Conservation (phyloP, 2,329 filamentous ascomycete species). For the Alternaria gaisen region DNA sequence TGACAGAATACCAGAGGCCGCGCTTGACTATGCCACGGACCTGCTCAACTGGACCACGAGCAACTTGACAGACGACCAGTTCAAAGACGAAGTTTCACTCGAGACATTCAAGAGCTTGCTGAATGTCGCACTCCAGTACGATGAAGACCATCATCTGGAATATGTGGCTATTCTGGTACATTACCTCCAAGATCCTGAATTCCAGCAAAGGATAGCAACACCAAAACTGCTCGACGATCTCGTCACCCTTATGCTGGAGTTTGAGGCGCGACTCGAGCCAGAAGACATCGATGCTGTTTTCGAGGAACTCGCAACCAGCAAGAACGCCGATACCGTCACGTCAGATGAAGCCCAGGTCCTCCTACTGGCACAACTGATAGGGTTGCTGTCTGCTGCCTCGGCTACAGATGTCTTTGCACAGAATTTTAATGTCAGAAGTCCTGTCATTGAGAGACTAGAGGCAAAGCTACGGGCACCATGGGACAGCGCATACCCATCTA, state of each 20-base stretch:
- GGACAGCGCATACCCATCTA: slow-evolving; percentile 33
- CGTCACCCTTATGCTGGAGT: slow-evolving; percentile 42
- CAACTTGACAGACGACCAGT: slow-evolving; percentile 45
- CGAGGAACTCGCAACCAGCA: slow-evolving; percentile 38
- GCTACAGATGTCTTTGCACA: slow-evolving; percentile 46
- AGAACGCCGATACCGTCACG: slow-evolving; percentile 29
- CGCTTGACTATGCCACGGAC: slow-evolving; percentile 46
- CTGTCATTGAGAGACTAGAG: slow-evolving; percentile 39
- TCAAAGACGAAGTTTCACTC: slow-evolving; percentile 43
- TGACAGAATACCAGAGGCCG: slow-evolving; percentile 42
- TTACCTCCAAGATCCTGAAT: slow-evolving; percentile 47
- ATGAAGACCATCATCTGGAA: slow-evolving; percentile 48
- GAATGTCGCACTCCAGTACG: slow-evolving; percentile 36
- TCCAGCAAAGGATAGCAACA: slow-evolving; percentile 45
- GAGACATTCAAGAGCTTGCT: slow-evolving; percentile 41
- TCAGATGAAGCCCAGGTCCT: slow-evolving; percentile 39
- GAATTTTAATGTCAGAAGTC: slow-evolving; percentile 36
- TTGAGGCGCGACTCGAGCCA: slow-evolving; percentile 38
- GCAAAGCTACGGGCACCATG: slow-evolving; percentile 33
- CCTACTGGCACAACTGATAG: slow-evolving; percentile 44
- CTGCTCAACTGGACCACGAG: slow-evolving; percentile 48
- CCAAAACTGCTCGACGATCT: slow-evolving; percentile 42
- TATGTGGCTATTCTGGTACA: slow-evolving; percentile 45
- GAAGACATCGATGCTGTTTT: slow-evolving; percentile 42
- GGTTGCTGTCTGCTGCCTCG: slow-evolving; percentile 44